Evolutionary conservation across 2,329 filamentous ascomycete genomes (phyloP).

Genomic region (Talaromyces islandicus): DNA sequence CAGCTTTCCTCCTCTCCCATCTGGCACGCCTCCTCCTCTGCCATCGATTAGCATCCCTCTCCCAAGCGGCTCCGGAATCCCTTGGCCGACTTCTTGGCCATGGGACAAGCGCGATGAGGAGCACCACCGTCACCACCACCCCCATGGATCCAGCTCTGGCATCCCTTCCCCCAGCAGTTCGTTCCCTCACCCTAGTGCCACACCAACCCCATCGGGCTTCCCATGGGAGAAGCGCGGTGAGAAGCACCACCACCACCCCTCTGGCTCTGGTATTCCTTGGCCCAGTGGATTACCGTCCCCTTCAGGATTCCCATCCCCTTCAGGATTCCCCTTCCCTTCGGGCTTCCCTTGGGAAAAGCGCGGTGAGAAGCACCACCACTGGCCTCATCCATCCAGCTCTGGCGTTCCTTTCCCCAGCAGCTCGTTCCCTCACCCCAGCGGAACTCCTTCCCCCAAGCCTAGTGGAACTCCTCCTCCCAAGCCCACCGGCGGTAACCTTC

Average conservation of each 20-base stretch:
- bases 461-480: not conserved
- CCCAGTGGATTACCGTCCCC: not conserved
- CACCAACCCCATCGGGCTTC: not conserved
- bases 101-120: not conserved
- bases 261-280: not conserved
- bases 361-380: not conserved
- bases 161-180: not conserved
- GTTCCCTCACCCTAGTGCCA: not conserved
- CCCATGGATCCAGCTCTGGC: not conserved
- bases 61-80: not conserved
- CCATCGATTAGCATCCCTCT: not conserved
- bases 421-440: not conserved
- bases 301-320: not conserved
- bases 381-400: not conserved
- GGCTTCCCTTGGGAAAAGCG: not conserved
- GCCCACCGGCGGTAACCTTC: not conserved
- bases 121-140: not conserved
- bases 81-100: not conserved
- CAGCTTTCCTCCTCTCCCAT: conserved; percentile 2
- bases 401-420: not conserved
- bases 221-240: not conserved
- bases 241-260: not conserved
- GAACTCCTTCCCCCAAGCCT: not conserved
- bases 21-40: not conserved
- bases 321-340: not conserved